Base-by-base conservation (phyloP, 2,329 filamentous ascomycete species). In the Diaporthe longicolla region DNA sequence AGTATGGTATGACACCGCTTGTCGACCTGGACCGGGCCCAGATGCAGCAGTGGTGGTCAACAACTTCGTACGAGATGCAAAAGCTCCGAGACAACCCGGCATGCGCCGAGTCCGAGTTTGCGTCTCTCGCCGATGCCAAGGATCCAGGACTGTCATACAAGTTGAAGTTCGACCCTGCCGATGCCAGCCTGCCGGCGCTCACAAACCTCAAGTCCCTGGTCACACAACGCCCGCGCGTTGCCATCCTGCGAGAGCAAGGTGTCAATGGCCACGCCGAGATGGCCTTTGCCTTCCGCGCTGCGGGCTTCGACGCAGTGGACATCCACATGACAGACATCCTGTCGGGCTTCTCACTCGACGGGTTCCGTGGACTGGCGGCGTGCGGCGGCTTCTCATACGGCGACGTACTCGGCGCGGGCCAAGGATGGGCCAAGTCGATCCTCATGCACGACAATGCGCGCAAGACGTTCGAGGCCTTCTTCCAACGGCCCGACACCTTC, bases 181-280 rank as follows among this genome's bases (percentile, higher is more conserved):
- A 98, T 76, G 93, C 90, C 77, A 93, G 93, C 73, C 84, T 96
- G 61, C 93, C 94, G 29, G 83, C 94, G 75, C 89, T 90, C 75
- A 87, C 90, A 4, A 90, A 89, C 75, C 84, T 95, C 73, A 89
- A 90, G 52, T 80, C 79, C 13, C 78, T 83, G 73, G 90, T 95
- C 81, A 88, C 87, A 76, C 89, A 86, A 78, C 79, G 82, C 83
- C 93, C 94, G 1, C 91, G 92, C 43, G 95, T 99, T 32, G 97
- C 97, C 57, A 97, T 99, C 78, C 91, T 99, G 29, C 90, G 97
- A 80, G 97, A 98, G 83, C 95, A 98, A 83, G 97, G 97, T 82
- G 94, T 98, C 78, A 98, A 99, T 84, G 94, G 95, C 55, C 91
- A 98, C 79, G 92, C 95, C n/a, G 97, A 99, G 83, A 97, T 99